Evolutionary conservation across 495 filamentous ascomycete species (phyloP).

Genomic region (Choiromyces venosus): DNA sequence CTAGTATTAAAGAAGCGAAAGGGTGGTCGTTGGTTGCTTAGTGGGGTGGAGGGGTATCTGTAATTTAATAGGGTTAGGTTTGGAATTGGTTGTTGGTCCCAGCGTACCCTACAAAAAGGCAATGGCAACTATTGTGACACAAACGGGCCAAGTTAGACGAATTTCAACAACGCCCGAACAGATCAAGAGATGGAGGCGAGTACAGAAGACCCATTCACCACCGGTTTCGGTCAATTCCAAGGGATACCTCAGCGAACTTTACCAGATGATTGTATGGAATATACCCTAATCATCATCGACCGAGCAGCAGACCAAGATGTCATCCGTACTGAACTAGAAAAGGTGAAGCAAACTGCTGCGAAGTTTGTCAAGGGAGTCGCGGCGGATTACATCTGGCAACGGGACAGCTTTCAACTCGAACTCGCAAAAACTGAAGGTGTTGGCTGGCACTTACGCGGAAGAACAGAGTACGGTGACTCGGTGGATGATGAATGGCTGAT

Average conservation of each 20-base stretch:
- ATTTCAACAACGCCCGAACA: background rate
- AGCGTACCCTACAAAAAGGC: too few relatives aligned
- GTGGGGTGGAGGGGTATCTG: background rate
- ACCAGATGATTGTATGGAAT: slow-evolving; percentile 83
- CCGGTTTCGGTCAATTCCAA: slow-evolving; percentile 45
- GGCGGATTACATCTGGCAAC: slow-evolving; percentile 89
- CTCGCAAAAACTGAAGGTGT: slow-evolving; percentile 57
- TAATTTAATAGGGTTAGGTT: background rate
- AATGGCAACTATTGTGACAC: background rate
- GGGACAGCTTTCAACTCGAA: slow-evolving; percentile 64
- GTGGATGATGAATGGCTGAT: slow-evolving; percentile 97
- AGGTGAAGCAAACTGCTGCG: slow-evolving; percentile 62
- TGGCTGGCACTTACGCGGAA: slow-evolving; percentile 20
- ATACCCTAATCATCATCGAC: slow-evolving; percentile 69
- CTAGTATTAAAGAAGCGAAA: background rate
- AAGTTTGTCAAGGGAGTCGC: slow-evolving; percentile 51
- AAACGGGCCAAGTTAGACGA: background rate
- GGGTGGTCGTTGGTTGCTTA: background rate
- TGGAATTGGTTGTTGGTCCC: background rate
- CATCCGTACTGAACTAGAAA: slow-evolving; percentile 57
- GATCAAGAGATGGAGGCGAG: background rate
- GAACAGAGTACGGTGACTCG: slow-evolving; percentile 73
- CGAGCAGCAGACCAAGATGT: slow-evolving; percentile 48
- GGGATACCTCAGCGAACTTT: slow-evolving; percentile 65
- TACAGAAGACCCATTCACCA: slow-evolving; percentile 31